Base-by-base conservation (phyloP, 768 basidiomycete species). In the Russula emetica region DNA sequence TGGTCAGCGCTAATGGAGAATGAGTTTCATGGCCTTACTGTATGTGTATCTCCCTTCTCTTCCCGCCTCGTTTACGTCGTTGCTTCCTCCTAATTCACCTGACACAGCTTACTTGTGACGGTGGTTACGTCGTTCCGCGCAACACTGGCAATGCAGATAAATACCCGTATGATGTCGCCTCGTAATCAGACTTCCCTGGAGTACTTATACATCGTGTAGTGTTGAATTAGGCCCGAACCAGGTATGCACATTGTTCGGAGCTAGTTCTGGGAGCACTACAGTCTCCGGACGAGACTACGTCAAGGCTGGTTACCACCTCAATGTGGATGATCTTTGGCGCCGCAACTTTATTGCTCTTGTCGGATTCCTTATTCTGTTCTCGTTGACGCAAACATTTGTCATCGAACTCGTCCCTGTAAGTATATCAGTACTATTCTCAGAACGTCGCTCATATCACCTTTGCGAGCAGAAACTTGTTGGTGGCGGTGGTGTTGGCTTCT, bases 251-350 rank as follows among this genome's bases (percentile, higher is more conserved):
- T 74, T 93, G 28, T 82, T 82, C 61, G 92, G 92, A 32, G 76
- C 88, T 0, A 66, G 72, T 4, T 72, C 80, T 1, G 92, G 90
- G 2, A 80, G 78, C 44, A 76, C 74, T 56, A 51, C 76, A 2
- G 78, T 83, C 50, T 86, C 94, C 83, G 85, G 88, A 73, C 94
- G 92, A 72, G 92, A 94, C 72, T 94, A 94, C 75, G 82, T 80
- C 79, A 82, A 84, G 24, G 82, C 84, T 38, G 82, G 81, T 0
- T 90, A 79, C 68, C 77, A 75, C 5, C 69, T 88, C 44, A 70
- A 79, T 56, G 71, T 75, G n/a, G 73, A 75, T 9, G 83, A 88
- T 67, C 71, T 88, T 47, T 90, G 88, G 88, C 77, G 80, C 18
- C 82, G 82, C 26, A 83, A 90, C 72, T 83, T 90, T 68, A 76